Conservation (phyloP, 768 basidiomycete species). For the Russula abietina region DNA sequence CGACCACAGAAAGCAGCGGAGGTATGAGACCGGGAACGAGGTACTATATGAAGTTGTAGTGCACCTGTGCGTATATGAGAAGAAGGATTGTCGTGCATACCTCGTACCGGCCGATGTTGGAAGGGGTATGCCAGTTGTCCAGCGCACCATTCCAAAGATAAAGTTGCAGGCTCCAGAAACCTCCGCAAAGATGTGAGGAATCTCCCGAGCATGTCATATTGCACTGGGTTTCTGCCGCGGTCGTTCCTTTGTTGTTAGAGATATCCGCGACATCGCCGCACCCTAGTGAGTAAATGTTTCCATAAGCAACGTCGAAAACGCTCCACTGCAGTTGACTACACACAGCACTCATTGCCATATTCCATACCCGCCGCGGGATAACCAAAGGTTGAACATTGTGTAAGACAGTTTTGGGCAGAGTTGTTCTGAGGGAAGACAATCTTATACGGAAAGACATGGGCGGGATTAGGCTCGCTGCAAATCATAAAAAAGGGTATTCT, state of each 20-base stretch:
- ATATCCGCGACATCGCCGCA: slow-evolving; percentile 66
- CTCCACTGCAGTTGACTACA: slow-evolving; percentile 28
- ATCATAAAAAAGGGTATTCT: neutral
- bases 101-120: slow-evolving; percentile 64
- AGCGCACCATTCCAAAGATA: slow-evolving; percentile 35
- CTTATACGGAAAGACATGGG: slow-evolving; percentile 55
- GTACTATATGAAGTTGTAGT: slow-evolving; percentile 30
- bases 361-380: slow-evolving; percentile 67
- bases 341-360: slow-evolving; percentile 69
- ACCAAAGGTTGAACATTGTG: slow-evolving; percentile 63
- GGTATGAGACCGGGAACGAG: slow-evolving; percentile 57
- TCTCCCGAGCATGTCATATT: slow-evolving; percentile 60
- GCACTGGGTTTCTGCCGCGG: slow-evolving; percentile 37
- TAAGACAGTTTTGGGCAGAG: slow-evolving; percentile 57
- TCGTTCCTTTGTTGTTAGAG: slow-evolving; percentile 29
- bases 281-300: slow-evolving; percentile 35
- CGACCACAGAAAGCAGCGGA: slow-evolving; percentile 68
- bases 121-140: slow-evolving; percentile 60
- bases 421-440: slow-evolving; percentile 55
- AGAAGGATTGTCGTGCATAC: slow-evolving; percentile 33
- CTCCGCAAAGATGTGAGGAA: slow-evolving; percentile 63
- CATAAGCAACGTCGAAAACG: neutral
- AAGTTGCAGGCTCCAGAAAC: slow-evolving; percentile 41
- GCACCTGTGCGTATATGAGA: neutral
- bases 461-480: slow-evolving; percentile 41